Evolutionary conservation across 345 rosid genomes (phyloP), one percentile per base, ranked within the genome.

Genomic region (Boechera divaricarpa): DNA sequence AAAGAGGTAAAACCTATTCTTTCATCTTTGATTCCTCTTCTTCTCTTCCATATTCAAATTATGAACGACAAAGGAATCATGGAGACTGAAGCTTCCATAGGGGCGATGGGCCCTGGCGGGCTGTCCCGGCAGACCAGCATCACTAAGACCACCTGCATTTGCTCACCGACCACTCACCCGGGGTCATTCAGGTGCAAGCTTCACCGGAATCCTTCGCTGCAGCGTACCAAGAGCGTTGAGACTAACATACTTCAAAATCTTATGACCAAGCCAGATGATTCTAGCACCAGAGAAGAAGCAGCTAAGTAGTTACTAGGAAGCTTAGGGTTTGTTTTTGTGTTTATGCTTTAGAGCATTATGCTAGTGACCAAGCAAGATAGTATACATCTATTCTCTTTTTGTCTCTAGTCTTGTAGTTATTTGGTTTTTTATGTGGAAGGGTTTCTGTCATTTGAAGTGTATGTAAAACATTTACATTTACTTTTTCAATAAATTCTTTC

Each of bases 141-240:
- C 56, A 73, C 63, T 54, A 73, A 73, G 47, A 42, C 45, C 63
- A 55, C 0, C 28, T 73, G 77, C 35, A 69, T 73, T 73, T 64
- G 77, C 63, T 73, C 77, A 64, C 77, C 71, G 47, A 73, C 77
- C 47, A 73, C 56, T 63, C 77, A 64, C 36, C 64, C 63, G 47
- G 77, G 77, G 12, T 73, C 77, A 32, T 73, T 73, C n/a, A 44
- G 64, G 77, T 73, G 77, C 62, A 73, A 69, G 45, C 64, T 73
- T 54, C 77, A 73, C 64, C 64, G 77, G 18, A 42, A 16, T 63
- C 70, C 77, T 63, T 73, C 77, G 13, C 63, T 73, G 64, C 70
- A 73, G 65, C 77, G 70, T 42, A 54, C 55, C 56, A 73, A 73
- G 8, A 73, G 70, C 47, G 45, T 64, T 73, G 77, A 73, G 70